These are phyloP conservation scores for Grosmannia clavigera DNA, from an alignment of 2,329 filamentous ascomycete species.

Conservation along the genomic window DNA sequence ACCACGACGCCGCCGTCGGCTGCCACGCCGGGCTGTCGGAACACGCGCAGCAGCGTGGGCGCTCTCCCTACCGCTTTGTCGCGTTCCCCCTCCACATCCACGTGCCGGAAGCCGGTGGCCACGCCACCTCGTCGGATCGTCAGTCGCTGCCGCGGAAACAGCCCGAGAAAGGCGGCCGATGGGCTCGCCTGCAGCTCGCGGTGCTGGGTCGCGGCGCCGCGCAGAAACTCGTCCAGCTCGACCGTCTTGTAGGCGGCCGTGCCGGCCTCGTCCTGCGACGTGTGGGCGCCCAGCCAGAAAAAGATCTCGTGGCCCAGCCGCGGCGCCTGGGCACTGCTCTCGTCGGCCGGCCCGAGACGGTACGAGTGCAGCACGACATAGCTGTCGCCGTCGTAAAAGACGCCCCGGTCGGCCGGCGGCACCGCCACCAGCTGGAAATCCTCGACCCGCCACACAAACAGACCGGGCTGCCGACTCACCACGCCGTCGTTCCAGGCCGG, in stretches of 20 bases:
- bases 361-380: constrained; percentile 53
- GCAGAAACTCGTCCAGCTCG: constrained; percentile 55
- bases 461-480: constrained; percentile 39
- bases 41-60: constrained; percentile 46
- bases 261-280: constrained; percentile 55
- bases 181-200: constrained; percentile 49
- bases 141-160: constrained; percentile 43
- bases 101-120: constrained; percentile 49
- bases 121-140: constrained; percentile 50
- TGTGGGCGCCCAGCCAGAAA: constrained; percentile 57
- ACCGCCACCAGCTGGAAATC: constrained; percentile 52
- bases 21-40: constrained; percentile 41
- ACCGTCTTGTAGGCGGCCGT: constrained; percentile 60
- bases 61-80: constrained; percentile 12
- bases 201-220: constrained; percentile 49
- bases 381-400: constrained; percentile 56
- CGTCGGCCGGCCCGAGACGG: constrained; percentile 10
- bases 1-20: constrained; percentile 41
- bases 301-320: constrained; percentile 49
- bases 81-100: constrained; percentile 26
- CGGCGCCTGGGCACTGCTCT: neutral
- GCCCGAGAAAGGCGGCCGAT: constrained; percentile 44
- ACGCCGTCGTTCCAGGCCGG: constrained; percentile 53
- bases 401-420: constrained; percentile 42
- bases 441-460: constrained; percentile 55